Conservation (phyloP, 1,139 yeast species). For the Lodderomyces parapsilosis region DNA sequence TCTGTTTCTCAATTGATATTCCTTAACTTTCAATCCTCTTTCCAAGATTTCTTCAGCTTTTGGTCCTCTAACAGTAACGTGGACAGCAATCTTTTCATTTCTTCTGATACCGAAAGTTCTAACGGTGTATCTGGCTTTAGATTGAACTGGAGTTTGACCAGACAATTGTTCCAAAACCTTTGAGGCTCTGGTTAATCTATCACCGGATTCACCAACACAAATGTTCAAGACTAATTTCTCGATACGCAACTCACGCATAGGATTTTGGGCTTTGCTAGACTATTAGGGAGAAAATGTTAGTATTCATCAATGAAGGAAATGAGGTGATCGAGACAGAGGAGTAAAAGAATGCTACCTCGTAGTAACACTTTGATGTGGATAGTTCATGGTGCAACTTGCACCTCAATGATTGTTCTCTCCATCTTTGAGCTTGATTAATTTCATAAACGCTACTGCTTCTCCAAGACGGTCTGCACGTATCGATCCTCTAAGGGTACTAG, state of each 20-base stretch:
- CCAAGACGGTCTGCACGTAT: background rate
- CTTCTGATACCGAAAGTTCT: conserved; percentile 99
- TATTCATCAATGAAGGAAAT: conserved; percentile 6
- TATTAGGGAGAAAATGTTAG: conserved; percentile 15
- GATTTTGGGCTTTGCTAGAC: conserved; percentile 43
- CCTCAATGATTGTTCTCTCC: no score
- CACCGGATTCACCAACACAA: conserved; percentile 99
- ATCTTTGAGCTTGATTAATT: no score
- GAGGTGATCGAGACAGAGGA: background rate
- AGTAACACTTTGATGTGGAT: no score
- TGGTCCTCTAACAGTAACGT: conserved; percentile 99
- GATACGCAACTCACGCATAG: conserved; percentile 99
- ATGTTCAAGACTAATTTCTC: conserved; percentile 99
- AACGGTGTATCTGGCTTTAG: conserved; percentile 99
- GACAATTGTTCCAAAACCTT: conserved; percentile 99
- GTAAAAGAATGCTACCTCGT: no score
- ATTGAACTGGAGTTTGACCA: conserved; percentile 99
- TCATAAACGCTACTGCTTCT: no score
- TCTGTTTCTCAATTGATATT: conserved; percentile 90
- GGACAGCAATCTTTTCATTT: conserved; percentile 99
- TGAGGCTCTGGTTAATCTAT: conserved; percentile 99
- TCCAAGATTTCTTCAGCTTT: conserved; percentile 99
- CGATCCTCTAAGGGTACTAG: no score
- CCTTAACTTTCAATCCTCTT: conserved; percentile 99
- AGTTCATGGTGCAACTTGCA: no score